Conservation (phyloP, 345 rosid genomes). For the Camelina neglecta region DNA sequence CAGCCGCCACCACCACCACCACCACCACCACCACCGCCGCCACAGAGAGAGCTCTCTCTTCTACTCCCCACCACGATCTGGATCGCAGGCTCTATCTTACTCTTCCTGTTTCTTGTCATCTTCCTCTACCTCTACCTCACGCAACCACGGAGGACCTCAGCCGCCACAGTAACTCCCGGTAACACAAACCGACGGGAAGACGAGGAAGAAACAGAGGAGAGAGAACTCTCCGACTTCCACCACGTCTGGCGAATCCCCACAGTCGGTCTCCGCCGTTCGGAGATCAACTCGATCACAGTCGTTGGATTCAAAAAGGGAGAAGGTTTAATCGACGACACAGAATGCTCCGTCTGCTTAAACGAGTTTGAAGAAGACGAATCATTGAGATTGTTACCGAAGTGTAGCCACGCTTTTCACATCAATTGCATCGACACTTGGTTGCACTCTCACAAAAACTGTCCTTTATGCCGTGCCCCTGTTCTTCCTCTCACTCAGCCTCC, state of each 20-base stretch:
- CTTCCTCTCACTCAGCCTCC: slow-evolving; percentile 38
- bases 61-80: slow-evolving; percentile 8
- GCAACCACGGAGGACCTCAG: slow-evolving; percentile 4
- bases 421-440: slow-evolving; percentile 87
- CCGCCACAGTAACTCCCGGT: slow-evolving; percentile 19
- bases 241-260: slow-evolving; percentile 73
- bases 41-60: not conserved
- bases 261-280: slow-evolving; percentile 62
- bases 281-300: slow-evolving; percentile 62
- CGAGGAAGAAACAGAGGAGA: slow-evolving; percentile 37
- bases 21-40: not conserved
- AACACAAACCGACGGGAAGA: slow-evolving; percentile 15
- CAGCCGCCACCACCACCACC: not conserved
- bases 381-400: slow-evolving; percentile 75
- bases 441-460: slow-evolving; percentile 77
- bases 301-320: slow-evolving; percentile 58
- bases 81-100: slow-evolving; percentile 34
- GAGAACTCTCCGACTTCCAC: slow-evolving; percentile 43
- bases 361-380: slow-evolving; percentile 70
- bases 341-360: slow-evolving; percentile 85
- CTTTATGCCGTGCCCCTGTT: slow-evolving; percentile 77
- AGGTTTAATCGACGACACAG: slow-evolving; percentile 65
- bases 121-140: slow-evolving; percentile 29
- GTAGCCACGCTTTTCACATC: slow-evolving; percentile 83
- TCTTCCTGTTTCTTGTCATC: slow-evolving; percentile 36